Evolutionary conservation across 345 rosid species (phyloP), one percentile per base, ranked within the genome.

Genomic region (Camelina laxa): DNA sequence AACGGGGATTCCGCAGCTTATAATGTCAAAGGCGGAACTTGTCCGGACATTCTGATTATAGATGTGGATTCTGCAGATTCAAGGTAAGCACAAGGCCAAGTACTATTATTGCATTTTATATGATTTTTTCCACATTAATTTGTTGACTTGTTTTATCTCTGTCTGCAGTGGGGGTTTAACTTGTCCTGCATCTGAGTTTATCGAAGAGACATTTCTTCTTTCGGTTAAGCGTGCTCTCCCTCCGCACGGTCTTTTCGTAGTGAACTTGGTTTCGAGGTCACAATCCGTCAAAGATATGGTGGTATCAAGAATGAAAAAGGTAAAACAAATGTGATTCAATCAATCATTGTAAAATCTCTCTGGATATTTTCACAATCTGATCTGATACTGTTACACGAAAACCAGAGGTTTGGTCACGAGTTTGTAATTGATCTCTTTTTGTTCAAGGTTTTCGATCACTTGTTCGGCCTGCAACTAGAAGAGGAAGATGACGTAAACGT

Each of bases 51-150:
- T 71, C 75, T 94, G 69, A 78, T 94, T 55, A 79, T 94, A 74
- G 98, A 94, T 70, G 98, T 94, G 66, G 96, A 94, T 79, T 90
- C 96, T 72, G 81, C 97, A 39, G 97, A 94, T 75, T 83, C 93
- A n/a, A 87, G 97, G 98, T 90, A 54, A 49, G 68, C 63, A 30
- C 67, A 58, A 54, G 59, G 55, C 56, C 54, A 70, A 35, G 35
- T 53, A 54, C 1, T 31, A 3, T 67, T 20, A 60, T n/a, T n/a
- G n/a, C 67, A 31, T 50, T 50, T 0, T 24, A 24, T 3, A 50
- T 15, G 38, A 60, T 7, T 16, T 39, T 63, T 14, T 9, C 45
- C 12, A 50, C 4, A 39, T 44, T 50, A 45, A 59, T 57, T 30
- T 51, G 3, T 5, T 60, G 60, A 13, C 36, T 38, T 16, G 44